Conservation (phyloP, 176 grass and related monocot genomes). For the Ensete glaucum region DNA sequence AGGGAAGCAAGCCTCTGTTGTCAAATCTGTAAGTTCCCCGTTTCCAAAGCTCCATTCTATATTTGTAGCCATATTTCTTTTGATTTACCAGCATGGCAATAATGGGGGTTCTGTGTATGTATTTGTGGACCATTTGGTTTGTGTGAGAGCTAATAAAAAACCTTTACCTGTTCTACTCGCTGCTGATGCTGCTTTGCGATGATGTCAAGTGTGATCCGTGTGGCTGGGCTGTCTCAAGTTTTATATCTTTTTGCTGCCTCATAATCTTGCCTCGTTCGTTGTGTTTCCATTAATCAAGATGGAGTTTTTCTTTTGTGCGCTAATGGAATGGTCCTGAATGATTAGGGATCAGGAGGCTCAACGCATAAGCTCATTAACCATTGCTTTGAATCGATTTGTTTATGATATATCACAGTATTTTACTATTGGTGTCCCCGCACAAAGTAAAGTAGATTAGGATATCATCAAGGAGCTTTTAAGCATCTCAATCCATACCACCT, state of each 20-base stretch:
- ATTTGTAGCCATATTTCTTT: constrained; percentile 13
- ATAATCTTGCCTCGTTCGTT: too few species aligned
- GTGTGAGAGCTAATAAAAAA: constrained; percentile 14
- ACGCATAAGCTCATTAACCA: too few species aligned
- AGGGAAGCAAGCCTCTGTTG: neutral
- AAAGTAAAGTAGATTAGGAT: neutral
- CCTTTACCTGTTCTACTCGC: neutral
- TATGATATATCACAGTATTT: neutral
- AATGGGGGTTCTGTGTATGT: constrained; percentile 14
- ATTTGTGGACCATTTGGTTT: constrained; percentile 14
- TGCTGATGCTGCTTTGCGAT: neutral
- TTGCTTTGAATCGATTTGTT: too few species aligned
- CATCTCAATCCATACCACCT: neutral
- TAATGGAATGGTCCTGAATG: too few species aligned
- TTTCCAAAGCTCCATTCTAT: constrained; percentile 9
- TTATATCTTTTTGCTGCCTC: too few species aligned
- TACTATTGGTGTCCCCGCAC: neutral
- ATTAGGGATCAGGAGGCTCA: too few species aligned
- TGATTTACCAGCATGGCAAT: neutral
- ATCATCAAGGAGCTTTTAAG: neutral
- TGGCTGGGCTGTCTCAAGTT: too few species aligned
- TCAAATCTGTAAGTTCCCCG: neutral
- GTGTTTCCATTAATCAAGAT: too few species aligned
- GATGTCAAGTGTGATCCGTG: neutral
- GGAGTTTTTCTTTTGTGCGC: too few species aligned